Conservation (phyloP, 2,329 filamentous ascomycete species). For the Balansia obtecta region DNA sequence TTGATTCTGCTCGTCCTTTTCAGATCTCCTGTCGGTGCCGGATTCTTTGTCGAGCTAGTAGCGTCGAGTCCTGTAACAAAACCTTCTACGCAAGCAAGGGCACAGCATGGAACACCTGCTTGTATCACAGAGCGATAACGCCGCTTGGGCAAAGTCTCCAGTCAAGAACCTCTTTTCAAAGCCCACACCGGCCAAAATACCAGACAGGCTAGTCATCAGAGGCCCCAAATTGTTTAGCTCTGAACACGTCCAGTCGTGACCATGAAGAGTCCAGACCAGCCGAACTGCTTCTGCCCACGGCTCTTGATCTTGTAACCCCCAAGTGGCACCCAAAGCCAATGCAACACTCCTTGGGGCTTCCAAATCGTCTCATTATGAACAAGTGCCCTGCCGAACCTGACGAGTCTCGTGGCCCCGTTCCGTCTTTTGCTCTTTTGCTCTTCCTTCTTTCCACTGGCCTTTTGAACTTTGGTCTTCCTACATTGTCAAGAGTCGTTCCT, state of each 20-base stretch:
- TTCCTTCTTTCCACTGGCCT: not conserved
- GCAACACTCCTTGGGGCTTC: not conserved
- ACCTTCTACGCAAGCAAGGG: not conserved
- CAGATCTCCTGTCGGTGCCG: not conserved
- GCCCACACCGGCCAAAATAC: not conserved
- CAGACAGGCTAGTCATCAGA: conserved; percentile 4
- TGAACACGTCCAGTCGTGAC: not conserved
- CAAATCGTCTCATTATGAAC: not conserved
- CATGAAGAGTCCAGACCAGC: not conserved
- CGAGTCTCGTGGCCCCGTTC: not conserved
- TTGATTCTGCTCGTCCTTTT: not conserved
- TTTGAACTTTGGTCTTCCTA: not conserved
- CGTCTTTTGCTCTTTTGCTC: not conserved
- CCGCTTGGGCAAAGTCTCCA: not conserved
- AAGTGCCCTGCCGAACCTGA: not conserved
- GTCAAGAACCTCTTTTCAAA: conserved; percentile 3
- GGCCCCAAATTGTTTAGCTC: not conserved
- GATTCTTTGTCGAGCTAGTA: not conserved
- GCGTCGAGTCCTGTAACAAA: not conserved
- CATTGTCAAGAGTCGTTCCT: not conserved
- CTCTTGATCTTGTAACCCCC: not conserved
- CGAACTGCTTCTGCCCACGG: not conserved
- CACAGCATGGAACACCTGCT: not conserved
- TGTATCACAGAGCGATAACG: not conserved
- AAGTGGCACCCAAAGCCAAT: not conserved